phyloP scores from a whole-genome alignment of 2,329 filamentous ascomycete genomes.

The Pyrenophora seminiperda region DNA sequence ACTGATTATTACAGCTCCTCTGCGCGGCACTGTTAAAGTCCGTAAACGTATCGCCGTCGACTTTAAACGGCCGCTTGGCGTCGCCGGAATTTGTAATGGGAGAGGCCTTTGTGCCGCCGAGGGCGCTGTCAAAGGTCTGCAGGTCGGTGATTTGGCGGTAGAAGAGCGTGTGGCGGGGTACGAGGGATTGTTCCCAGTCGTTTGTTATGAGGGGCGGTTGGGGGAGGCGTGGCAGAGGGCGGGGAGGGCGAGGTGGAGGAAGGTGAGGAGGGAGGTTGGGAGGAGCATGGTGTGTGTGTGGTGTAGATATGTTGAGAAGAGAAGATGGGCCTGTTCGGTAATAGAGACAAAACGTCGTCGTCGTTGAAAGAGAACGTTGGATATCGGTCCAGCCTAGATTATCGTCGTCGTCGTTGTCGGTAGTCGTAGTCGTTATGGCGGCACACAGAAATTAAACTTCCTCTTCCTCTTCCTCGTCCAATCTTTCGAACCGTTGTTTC shows the following conservation, averaged over 20 bases:
- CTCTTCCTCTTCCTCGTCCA: too few species aligned
- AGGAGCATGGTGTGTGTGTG: conserved; percentile 23
- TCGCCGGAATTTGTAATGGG: conserved; percentile 57
- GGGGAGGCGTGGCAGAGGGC: conserved; percentile 30
- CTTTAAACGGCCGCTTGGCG: conserved; percentile 50
- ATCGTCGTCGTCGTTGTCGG: too few species aligned
- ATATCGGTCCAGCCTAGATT: too few species aligned
- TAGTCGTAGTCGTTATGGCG: background rate
- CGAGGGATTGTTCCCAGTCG: conserved; percentile 30
- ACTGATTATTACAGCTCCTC: conserved; percentile 67
- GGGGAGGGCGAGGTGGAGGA: conserved; percentile 30
- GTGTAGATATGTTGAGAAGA: too few species aligned
- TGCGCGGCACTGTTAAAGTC: conserved; percentile 61
- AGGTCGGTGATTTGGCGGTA: conserved; percentile 39
- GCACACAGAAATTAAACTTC: background rate
- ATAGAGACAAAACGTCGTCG: conserved; percentile 9
- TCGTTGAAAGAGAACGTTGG: background rate
- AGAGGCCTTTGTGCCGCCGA: conserved; percentile 60
- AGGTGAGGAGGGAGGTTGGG: conserved; percentile 27
- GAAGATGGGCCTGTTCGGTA: background rate
- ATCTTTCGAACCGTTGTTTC: too few species aligned
- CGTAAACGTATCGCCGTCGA: conserved; percentile 54
- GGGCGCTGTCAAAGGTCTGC: conserved; percentile 50
- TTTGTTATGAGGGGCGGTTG: conserved; percentile 29
- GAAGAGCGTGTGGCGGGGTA: conserved; percentile 43